Conservation (phyloP, 352 stramenopile species). For the Phytophthora ramorum region DNA sequence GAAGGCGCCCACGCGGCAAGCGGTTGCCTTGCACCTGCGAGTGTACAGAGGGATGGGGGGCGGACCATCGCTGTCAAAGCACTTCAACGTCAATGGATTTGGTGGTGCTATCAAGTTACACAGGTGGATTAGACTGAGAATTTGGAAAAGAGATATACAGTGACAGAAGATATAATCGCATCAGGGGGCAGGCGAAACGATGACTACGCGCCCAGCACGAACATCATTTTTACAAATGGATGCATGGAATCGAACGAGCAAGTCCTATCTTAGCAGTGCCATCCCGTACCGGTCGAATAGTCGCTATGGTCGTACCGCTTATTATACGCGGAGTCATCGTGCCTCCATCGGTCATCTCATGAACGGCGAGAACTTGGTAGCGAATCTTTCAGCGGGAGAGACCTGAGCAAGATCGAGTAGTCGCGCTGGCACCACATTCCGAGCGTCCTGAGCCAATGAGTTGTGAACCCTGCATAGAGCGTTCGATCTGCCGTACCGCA, state of each 20-base stretch:
- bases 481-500: slow-evolving; percentile 1
- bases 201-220: not conserved
- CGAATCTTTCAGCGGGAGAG: not conserved
- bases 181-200: not conserved
- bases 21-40: slow-evolving; percentile 14
- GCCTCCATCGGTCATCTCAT: not conserved
- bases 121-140: not conserved
- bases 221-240: not conserved
- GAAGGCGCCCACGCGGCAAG: slow-evolving; percentile 17
- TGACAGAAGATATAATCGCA: not conserved
- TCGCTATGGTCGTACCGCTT: not conserved
- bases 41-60: slow-evolving; percentile 31
- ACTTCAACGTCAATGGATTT: slow-evolving; percentile 30
- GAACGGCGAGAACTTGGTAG: not conserved
- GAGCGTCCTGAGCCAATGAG: not conserved
- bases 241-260: too few relatives aligned
- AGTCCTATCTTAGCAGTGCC: too few relatives aligned
- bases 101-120: not conserved
- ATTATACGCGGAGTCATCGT: not conserved
- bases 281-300: not conserved
- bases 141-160: not conserved
- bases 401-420: not conserved
- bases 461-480: slow-evolving; percentile 8
- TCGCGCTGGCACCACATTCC: not conserved
- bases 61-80: slow-evolving; percentile 21